Evolutionary conservation across 192 early-diverging fungal species (phyloP).

Genomic region (Umbelopsis isabellina): DNA sequence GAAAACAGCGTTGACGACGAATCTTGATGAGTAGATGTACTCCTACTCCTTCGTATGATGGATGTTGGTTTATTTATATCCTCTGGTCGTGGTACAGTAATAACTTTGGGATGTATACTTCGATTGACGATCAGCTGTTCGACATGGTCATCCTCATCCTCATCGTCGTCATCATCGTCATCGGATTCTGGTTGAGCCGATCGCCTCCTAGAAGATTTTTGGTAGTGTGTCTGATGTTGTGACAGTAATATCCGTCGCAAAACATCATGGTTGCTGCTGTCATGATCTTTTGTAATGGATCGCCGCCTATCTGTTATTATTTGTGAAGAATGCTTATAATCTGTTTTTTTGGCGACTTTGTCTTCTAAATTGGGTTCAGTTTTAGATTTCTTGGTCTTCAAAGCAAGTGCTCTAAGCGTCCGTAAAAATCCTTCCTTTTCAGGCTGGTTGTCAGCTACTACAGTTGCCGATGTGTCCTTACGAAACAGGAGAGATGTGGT

Average conservation of each 20-base stretch:
- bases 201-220: neutral
- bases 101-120: conserved; percentile 13
- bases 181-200: neutral
- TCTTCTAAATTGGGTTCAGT: neutral
- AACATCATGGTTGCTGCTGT: conserved; percentile 15
- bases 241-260: conserved; percentile 1
- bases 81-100: conserved; percentile 3
- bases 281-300: conserved; percentile 21
- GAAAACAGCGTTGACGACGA: neutral
- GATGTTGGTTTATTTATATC: conserved; percentile 10
- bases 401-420: conserved; percentile 8
- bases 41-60: conserved; percentile 12
- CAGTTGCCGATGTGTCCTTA: conserved; percentile 2
- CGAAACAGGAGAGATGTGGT: conserved; percentile 3
- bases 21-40: conserved; percentile 21
- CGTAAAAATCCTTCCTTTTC: conserved; percentile 1
- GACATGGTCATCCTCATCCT: conserved; percentile 4
- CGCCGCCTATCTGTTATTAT: conserved; percentile 1
- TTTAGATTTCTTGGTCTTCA: conserved; percentile 14
- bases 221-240: neutral
- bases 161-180: conserved; percentile 6
- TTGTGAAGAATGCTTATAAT: conserved; percentile 8
- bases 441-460: neutral
- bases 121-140: conserved; percentile 11
- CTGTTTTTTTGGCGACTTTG: conserved; percentile 12